phyloP scores from a whole-genome alignment of 805 yeast genomes.

The Barnettozyma sp. region DNA sequence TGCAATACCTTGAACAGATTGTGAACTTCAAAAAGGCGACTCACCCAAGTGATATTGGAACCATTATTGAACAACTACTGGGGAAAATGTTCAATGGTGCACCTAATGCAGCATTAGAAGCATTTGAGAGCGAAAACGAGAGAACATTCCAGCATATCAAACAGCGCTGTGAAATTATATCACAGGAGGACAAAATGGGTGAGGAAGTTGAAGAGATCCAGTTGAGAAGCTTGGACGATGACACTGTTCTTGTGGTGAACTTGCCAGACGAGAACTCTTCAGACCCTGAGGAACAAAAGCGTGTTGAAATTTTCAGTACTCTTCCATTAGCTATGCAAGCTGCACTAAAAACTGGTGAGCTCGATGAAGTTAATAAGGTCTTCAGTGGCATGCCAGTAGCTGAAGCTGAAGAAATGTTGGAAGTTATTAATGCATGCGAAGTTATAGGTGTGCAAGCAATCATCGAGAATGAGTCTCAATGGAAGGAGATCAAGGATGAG shows the following conservation, averaged over 20 bases:
- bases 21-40: slow-evolving; percentile 31
- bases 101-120: slow-evolving; percentile 55
- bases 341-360: slow-evolving; percentile 64
- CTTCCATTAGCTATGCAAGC: slow-evolving; percentile 57
- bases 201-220: slow-evolving; percentile 71
- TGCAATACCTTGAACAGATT: slow-evolving; percentile 58
- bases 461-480: slow-evolving; percentile 66
- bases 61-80: slow-evolving; percentile 62
- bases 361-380: slow-evolving; percentile 78
- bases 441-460: slow-evolving; percentile 78
- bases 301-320: slow-evolving; percentile 49
- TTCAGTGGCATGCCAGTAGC: slow-evolving; percentile 65
- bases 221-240: slow-evolving; percentile 80
- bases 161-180: slow-evolving; percentile 62
- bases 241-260: slow-evolving; percentile 62
- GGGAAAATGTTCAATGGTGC: slow-evolving; percentile 41
- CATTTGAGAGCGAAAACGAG: slow-evolving; percentile 67
- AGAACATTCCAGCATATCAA: slow-evolving; percentile 71
- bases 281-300: slow-evolving; percentile 35
- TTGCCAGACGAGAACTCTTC: slow-evolving; percentile 52
- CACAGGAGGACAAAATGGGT: slow-evolving; percentile 39
- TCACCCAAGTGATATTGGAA: slow-evolving; percentile 28
- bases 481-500: slow-evolving; percentile 45
- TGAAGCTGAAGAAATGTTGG: slow-evolving; percentile 76
- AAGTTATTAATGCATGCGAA: slow-evolving; percentile 68